Evolutionary conservation across 371 early-diverging fungal genomes (phyloP), one percentile per base, ranked within the genome.

Genomic region (Lichtheimia hyalospora): DNA sequence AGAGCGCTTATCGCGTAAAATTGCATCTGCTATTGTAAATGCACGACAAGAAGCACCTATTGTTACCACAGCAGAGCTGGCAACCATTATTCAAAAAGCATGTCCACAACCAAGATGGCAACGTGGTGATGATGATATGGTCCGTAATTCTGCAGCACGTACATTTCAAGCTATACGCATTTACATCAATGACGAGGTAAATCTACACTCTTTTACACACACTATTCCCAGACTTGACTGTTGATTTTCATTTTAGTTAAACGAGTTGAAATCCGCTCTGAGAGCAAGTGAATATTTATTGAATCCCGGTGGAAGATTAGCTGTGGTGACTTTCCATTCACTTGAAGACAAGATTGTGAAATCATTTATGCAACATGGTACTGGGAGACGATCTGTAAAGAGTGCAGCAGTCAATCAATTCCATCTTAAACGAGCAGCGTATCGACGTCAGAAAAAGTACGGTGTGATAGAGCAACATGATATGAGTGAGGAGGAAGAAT

Each of bases 291-390:
- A 83, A 59, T 60, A 68, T 21, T 66, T 89, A 2, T 69, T 91
- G 2, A 57, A 63, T 5, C 84, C 88, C 0, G 66, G 69, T 15
- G 90, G 87, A 2, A 68, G 76, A 8, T 66, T 88, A 18, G 86
- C 79, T 0, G 82, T 75, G 10, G 85, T 91, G 5, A 86, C 90
- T 1, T 91, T 90, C 54, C 92, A 92, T 60, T 87, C 89, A 0
- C 70, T 91, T 8, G 91, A 92, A 62, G 92, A 92, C 61, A 51
- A 85, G 41, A 74, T 89, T 14, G 88, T 82, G 20, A 92, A 92
- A 62, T 68, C 76, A 25, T 85, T 84, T 44, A 63, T 92, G 50
- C 61, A 81, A 23, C 70, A 74, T 46, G 66, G 75, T 50, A 55
- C 69, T 18, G 73, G 73, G 4, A 68, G 71, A 50, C 43, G 77